Percentiles rank a stretch among this genome's conserved stretches.
These are phyloP conservation scores for Rehmannia glutinosa DNA, from an alignment of 257 asterid genomes.

Conservation along the genomic window DNA sequence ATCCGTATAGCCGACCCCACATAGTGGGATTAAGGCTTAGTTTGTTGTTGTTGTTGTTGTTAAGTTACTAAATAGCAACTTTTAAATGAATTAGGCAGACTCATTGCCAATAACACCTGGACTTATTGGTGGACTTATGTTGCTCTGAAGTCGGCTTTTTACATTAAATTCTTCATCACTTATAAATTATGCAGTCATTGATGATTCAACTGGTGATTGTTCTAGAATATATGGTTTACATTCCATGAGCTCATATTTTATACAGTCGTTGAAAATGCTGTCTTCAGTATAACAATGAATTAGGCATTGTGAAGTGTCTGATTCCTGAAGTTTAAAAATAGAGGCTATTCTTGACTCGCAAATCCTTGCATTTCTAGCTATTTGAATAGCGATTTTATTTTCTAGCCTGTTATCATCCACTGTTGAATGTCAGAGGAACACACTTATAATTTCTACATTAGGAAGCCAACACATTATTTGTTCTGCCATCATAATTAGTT, in stretches of 20 bases:
- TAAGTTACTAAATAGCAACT: too few species aligned
- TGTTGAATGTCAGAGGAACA: not conserved
- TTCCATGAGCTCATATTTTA: not conserved
- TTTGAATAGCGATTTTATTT: slow-evolving; percentile 1
- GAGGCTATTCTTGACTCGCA: not conserved
- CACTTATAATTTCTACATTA: not conserved
- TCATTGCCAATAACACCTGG: too few species aligned
- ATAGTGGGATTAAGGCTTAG: too few species aligned
- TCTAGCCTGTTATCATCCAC: slow-evolving; percentile 3
- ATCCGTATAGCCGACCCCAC: too few species aligned
- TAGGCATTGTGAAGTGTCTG: slow-evolving; percentile 5
- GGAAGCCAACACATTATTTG: not conserved
- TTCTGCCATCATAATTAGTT: not conserved
- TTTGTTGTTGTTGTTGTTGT: too few species aligned
- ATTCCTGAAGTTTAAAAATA: not conserved
- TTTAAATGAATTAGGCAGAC: too few species aligned
- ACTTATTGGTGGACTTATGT: too few species aligned
- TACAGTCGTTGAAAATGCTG: not conserved
- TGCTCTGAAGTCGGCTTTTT: too few species aligned
- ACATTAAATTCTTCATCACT: too few species aligned
- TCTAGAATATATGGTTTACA: not conserved
- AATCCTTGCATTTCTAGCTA: slow-evolving; percentile 1
- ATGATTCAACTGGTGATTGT: too few species aligned
- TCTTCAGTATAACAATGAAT: slow-evolving; percentile 4
- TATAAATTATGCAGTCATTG: too few species aligned